phyloP scores from a whole-genome alignment of 2,329 filamentous ascomycete species.

The Aspergillus fructus region DNA sequence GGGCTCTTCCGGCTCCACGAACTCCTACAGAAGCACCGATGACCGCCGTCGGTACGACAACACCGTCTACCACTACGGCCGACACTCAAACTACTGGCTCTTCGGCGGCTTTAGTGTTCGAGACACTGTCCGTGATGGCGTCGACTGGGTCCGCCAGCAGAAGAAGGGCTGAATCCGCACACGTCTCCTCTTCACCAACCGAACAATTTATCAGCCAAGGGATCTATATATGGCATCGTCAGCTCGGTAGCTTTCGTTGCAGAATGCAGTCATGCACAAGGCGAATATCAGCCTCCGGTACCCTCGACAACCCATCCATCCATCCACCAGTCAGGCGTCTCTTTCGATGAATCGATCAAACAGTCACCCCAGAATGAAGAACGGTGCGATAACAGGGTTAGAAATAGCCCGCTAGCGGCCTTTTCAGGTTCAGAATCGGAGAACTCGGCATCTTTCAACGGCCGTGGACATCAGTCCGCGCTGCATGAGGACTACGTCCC shows the following conservation, averaged over 20 bases:
- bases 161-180: constrained; percentile 11
- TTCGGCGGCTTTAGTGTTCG: constrained; percentile 50
- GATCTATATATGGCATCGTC: background rate
- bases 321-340: background rate
- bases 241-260: background rate
- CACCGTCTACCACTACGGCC: constrained; percentile 47
- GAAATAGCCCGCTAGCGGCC: no score
- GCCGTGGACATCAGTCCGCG: no score
- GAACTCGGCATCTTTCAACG: background rate
- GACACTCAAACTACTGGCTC: constrained; percentile 54
- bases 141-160: constrained; percentile 31
- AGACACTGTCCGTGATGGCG: constrained; percentile 44
- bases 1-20: constrained; percentile 17
- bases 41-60: constrained; percentile 41
- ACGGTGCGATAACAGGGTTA: background rate
- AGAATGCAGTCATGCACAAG: background rate
- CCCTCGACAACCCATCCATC: background rate
- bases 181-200: background rate
- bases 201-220: background rate
- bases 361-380: background rate
- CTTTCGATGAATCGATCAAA: background rate
- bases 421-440: background rate
- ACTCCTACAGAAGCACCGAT: constrained; percentile 27
- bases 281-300: background rate
- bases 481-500: no score